phyloP scores from a whole-genome alignment of 495 filamentous ascomycete genomes.

The Halenospora varia region DNA sequence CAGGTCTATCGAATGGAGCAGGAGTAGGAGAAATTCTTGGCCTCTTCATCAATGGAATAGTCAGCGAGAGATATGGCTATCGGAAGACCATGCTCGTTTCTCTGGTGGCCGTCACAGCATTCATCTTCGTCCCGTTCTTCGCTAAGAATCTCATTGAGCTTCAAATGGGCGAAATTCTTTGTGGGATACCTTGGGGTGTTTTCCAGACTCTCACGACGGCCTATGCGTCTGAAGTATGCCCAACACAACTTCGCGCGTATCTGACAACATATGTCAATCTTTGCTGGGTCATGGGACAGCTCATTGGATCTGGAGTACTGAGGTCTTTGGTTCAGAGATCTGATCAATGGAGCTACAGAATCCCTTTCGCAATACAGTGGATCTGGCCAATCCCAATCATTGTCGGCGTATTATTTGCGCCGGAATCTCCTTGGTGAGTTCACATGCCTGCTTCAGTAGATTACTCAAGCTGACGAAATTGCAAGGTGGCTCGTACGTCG shows the following conservation, averaged over 20 bases:
- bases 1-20: conserved; percentile 41
- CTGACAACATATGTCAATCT: conserved; percentile 75
- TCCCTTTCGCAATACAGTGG: conserved; percentile 72
- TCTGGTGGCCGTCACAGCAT: conserved; percentile 56
- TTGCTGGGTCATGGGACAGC: conserved; percentile 62
- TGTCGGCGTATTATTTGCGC: conserved; percentile 64
- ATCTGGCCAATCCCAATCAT: conserved; percentile 77
- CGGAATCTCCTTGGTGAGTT: conserved; percentile 66
- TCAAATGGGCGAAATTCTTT: conserved; percentile 71
- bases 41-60: conserved; percentile 41
- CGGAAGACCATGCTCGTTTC: conserved; percentile 63
- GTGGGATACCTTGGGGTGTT: conserved; percentile 71
- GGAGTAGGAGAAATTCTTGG: conserved; percentile 43
- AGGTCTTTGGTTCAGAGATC: conserved; percentile 37
- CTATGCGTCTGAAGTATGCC: conserved; percentile 77
- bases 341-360: conserved; percentile 51
- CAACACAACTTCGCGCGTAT: conserved; percentile 65
- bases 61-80: conserved; percentile 50
- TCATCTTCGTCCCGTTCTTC: conserved; percentile 74
- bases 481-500: conserved; percentile 65
- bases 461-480: conserved; percentile 35
- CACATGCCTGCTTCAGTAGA: conserved; percentile 36
- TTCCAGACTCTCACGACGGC: conserved; percentile 76
- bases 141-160: conserved; percentile 64
- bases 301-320: conserved; percentile 56